These are phyloP conservation scores for Aspergillus baeticus DNA, from an alignment of 495 filamentous ascomycete genomes.

Conservation along the genomic window DNA sequence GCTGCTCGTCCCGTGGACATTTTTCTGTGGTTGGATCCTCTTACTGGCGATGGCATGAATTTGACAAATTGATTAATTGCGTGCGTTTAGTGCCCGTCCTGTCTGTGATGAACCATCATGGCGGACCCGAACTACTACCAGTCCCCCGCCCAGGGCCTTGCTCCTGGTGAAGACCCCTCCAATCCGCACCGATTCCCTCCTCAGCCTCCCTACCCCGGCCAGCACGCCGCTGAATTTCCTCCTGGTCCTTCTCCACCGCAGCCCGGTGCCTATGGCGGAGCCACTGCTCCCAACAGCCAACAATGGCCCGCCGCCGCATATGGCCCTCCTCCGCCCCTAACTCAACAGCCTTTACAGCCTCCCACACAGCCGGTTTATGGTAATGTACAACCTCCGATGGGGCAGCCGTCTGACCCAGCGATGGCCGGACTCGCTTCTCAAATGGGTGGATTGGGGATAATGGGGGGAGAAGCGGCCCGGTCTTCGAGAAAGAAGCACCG, in stretches of 20 bases:
- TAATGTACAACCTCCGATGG: constrained; percentile 33
- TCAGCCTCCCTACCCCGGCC: constrained; percentile 50
- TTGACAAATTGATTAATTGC: constrained; percentile 12
- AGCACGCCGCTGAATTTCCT: constrained; percentile 36
- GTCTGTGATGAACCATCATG: constrained; percentile 47
- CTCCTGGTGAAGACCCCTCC: constrained; percentile 62
- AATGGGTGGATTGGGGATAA: constrained; percentile 79
- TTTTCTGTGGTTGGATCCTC: constrained; percentile 11
- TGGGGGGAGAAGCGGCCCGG: constrained; percentile 54
- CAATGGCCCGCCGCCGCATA: constrained; percentile 41
- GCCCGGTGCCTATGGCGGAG: constrained; percentile 47
- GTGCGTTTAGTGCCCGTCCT: constrained; percentile 3
- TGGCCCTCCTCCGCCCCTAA: constrained; percentile 35
- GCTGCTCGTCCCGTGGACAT: not conserved
- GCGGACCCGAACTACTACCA: constrained; percentile 78
- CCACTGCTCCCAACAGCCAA: constrained; percentile 32
- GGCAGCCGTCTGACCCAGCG: constrained; percentile 33
- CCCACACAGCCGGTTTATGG: constrained; percentile 33
- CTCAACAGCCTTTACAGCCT: constrained; percentile 20
- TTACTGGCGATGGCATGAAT: constrained; percentile 14
- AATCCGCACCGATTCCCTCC: constrained; percentile 58
- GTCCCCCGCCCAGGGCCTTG: constrained; percentile 54
- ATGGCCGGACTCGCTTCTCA: constrained; percentile 73
- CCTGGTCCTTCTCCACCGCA: constrained; percentile 62
- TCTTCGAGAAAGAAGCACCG: constrained; percentile 88